Conservation (phyloP, 129 eudicot genomes). For the Centrapalus pauciflorus region DNA sequence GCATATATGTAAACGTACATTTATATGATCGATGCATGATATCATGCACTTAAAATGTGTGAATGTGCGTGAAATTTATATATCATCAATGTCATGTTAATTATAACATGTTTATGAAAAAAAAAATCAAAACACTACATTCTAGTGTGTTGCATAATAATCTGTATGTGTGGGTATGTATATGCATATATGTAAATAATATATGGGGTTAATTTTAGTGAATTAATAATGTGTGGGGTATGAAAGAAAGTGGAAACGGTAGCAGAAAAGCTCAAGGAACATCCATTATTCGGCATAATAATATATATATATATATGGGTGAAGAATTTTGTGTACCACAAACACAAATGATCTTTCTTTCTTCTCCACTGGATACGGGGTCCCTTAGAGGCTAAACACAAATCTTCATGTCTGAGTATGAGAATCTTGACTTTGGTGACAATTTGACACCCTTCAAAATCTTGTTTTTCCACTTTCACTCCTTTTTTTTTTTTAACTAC, state of each 20-base stretch:
- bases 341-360: slow-evolving; percentile 18
- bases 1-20: too few relatives aligned
- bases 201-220: slow-evolving; percentile 1
- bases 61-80: too few relatives aligned
- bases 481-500: slow-evolving; percentile 7
- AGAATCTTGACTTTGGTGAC: slow-evolving; percentile 35
- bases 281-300: slow-evolving; percentile 31
- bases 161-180: too few relatives aligned
- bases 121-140: too few relatives aligned
- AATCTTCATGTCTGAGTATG: slow-evolving; percentile 34
- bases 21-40: too few relatives aligned
- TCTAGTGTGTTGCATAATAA: too few relatives aligned
- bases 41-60: too few relatives aligned
- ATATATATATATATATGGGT: slow-evolving; percentile 1
- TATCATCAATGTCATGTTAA: too few relatives aligned
- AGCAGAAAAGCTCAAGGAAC: slow-evolving; percentile 26
- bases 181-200: neutral
- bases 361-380: slow-evolving; percentile 32
- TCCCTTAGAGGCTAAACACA: slow-evolving; percentile 35
- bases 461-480: slow-evolving; percentile 17
- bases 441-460: slow-evolving; percentile 24
- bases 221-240: slow-evolving; percentile 23
- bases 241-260: slow-evolving; percentile 3
- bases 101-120: too few relatives aligned
- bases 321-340: slow-evolving; percentile 26